Base-by-base conservation (phyloP, 1,139 yeast genomes). In the Taphrina sp. region DNA sequence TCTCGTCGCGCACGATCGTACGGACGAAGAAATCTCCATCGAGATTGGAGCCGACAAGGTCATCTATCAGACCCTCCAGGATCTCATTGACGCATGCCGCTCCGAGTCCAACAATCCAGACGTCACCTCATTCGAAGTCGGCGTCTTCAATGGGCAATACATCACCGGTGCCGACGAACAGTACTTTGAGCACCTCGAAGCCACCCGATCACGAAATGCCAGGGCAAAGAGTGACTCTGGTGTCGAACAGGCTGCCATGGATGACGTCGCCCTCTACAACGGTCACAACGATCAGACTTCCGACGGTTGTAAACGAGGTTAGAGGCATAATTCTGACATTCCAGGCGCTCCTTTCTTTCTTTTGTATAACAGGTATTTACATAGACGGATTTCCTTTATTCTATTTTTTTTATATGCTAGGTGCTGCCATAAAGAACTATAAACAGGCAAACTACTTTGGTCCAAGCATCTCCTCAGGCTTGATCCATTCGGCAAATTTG, bases 381-480 rank as follows among this genome's bases (percentile, higher is more conserved):
- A n/a, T n/a, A n/a, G n/a, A n/a, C n/a, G n/a, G n/a, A n/a, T n/a
- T n/a, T n/a, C n/a, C n/a, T n/a, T n/a, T n/a, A n/a, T n/a, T n/a
- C n/a, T n/a, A n/a, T n/a, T 28, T 28, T 28, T 28, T 28, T n/a
- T 28, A 28, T 10, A n/a, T n/a, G n/a, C 10, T 10, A 28, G 33
- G 33, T n/a, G n/a, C 33, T n/a, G 10, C n/a, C 10, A 28, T 28
- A 10, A 2, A 28, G n/a, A 10, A 10, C 33, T 2, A 28, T 10
- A 28, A 28, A 28, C n/a, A 10, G 10, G n/a, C 33, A 12, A 14
- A n/a, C 41, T 46, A 47, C 20, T 53, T 69, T 66, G 98, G 98
- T 59, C 96, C 96, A 75, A 92, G 81, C 98, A 92, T 92, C 69
- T 86, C 82, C 76, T 92, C 97, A 63, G 98, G 98, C 72, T 88